Evolutionary conservation across 2,329 filamentous ascomycete genomes (phyloP), one percentile per base, ranked within the genome.

Genomic region (Xylaria digitata): DNA sequence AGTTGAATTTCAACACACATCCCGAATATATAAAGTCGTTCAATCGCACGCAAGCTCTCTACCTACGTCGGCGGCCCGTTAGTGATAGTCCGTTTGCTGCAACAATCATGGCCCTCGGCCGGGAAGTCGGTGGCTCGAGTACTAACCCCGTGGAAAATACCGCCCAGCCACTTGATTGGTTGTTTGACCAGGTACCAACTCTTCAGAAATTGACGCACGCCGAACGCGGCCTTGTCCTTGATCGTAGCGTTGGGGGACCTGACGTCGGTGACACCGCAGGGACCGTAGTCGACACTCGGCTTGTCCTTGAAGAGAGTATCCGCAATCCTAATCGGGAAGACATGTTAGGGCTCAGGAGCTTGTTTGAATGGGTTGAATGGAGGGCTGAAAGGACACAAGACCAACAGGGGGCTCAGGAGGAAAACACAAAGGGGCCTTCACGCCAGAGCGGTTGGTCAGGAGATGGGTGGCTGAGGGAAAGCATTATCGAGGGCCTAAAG

Each of bases 41-140:
- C 80, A 82, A 81, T 11, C 82, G 84, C 21, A 89, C 90, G 30
- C 93, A 96, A 72, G 92, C 88, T 1, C 82, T 97, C 48, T 90
- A 89, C 74, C 88, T 97, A 4, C 87, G 91, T 19, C 85, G 91
- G 17, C 88, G 93, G 61, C 86, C 90, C 15, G 84, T 89, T 46
- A 86, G 88, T 70, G 90, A 92, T 71, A 86, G 85, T 7, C 85
- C 87, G 8, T 97, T 97, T 77, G 84, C 87, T 5, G 89, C 92
- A 0, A 93, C 93, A 0, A 84, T 97, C 15, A 86, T 90, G 2
- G 92, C 92, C 0, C 84, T 96, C 32, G 92, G 91, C 63, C 78
- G 73, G 6, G 75, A 78, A 46, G 73, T 74, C 9, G 50, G 72
- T 2, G 49, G 83, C 83, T 65, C 80, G 78, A 58, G 75, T 79